Base-by-base conservation (phyloP, 495 filamentous ascomycete species). In the Xylaria curta region DNA sequence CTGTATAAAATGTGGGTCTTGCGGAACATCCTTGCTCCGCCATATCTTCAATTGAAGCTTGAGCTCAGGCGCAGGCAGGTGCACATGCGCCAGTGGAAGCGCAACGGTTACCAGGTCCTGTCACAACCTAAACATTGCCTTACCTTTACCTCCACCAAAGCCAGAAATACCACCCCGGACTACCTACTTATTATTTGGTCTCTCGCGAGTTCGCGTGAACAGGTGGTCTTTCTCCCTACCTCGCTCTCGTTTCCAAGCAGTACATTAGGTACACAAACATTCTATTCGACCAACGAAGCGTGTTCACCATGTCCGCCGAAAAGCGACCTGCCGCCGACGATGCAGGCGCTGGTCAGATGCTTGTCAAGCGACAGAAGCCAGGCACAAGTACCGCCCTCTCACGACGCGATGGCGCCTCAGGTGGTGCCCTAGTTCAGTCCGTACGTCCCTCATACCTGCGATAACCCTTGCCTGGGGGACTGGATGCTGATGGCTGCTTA, bases 311-410 rank as follows among this genome's bases (percentile, higher is more conserved):
- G 95, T 92, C 94, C 26, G 85, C 91, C 74, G 94, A 96, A 83
- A 98, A 98, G 82, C 88, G 97, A 71, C 93, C 94, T 53, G 94
- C 94, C 26, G 89, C 92, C 49, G 89, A 91, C 68, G 90, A 91
- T 54, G 94, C 95, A 75, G 90, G 90, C 72, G 87, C 89, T n/a
- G 89, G 90, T 4, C 93, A 97, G 79, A 84, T 94, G 65, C 89
- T 97, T 42, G 92, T 98, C 72, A 98, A 98, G 82, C 87, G 95
- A 78, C 95, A 95, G 79, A 96, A 95, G 76, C 84, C 94, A 60
- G 89, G 90, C 47, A 87, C 88, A 62, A 88, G 87, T 79, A 86
- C 84, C 70, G 85, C 86, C 67, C 81, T 88, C 85, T 77, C 87
- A 86, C 76, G 89, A 85, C 70, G 84, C 90, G 92, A 93, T 84